Base-by-base conservation (phyloP, 106 monocot genomes). In the Dendrobium officinale region DNA sequence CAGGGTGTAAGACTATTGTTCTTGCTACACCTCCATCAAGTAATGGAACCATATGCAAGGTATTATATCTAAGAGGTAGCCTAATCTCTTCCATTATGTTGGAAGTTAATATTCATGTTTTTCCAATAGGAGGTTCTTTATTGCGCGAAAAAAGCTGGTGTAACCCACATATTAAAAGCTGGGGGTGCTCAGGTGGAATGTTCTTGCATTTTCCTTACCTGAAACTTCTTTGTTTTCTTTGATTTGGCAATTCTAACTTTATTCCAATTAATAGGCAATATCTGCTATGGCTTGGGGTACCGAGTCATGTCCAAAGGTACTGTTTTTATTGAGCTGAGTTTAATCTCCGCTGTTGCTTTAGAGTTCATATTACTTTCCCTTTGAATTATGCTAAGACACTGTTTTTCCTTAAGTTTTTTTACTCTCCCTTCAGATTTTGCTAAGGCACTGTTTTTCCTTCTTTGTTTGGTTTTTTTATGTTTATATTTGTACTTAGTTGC, bases 271-370 rank as follows among this genome's bases (percentile, higher is more conserved):
- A 41, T 82, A 98, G 98, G 98, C 98, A 58, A 87, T 99, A 27
- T 82, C 95, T 82, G 95, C 95, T 16, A 99, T 99, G 98, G 95
- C 95, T 78, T 99, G 98, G 98, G 95, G 98, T 54, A 99, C 93
- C 75, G 37, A 61, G 55, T 93, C 95, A 41, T 99, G 98, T 81
- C 98, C 98, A 76, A 99, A 99, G 98, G 98, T 99, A 83, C 24
- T 29, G n/a, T 49, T 26, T 76, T 24, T 26, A 74, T 42, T 43
- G 74, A 74, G 17, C 20, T 44, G 2, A 27, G 29, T 61, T 66
- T 66, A 66, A 66, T 66, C 8, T 66, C 9, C 4, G 2, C 16
- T 70, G 31, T 37, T 70, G 37, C 33, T 70, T 37, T 37, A 4
- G 37, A 2, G 22, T 49, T 51, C 13, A 49, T n/a, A 19, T 48